Evolutionary conservation across 371 early-diverging fungal species (phyloP).

Genomic region (Haplosporangium sp.): DNA sequence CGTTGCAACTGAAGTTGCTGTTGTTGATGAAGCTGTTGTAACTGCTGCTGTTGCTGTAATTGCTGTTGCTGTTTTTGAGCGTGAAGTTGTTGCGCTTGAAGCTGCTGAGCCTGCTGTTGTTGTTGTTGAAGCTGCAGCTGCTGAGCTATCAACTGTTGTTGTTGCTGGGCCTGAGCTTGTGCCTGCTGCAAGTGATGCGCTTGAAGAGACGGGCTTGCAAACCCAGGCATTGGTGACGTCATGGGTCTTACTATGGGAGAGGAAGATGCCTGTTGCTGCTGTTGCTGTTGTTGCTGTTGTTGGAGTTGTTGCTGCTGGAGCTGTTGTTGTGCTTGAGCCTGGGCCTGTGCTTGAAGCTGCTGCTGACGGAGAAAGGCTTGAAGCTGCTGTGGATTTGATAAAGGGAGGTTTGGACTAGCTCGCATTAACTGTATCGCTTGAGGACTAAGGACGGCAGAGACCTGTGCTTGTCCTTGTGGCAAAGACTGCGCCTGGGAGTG

Average conservation of each 20-base stretch:
- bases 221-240: constrained; percentile 52
- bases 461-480: constrained; percentile 44
- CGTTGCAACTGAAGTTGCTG: constrained; percentile 58
- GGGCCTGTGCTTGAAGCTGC: constrained; percentile 34
- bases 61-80: constrained; percentile 51
- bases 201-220: constrained; percentile 47
- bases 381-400: constrained; percentile 31
- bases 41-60: constrained; percentile 54
- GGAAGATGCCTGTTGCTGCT: constrained; percentile 44
- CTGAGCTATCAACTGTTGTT: constrained; percentile 30
- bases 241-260: constrained; percentile 49
- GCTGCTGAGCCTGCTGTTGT: constrained; percentile 33
- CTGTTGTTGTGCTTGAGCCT: constrained; percentile 22
- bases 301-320: constrained; percentile 29
- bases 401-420: constrained; percentile 27
- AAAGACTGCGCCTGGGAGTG: constrained; percentile 51
- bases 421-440: constrained; percentile 39
- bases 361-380: constrained; percentile 44
- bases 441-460: constrained; percentile 30
- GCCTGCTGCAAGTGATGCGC: constrained; percentile 37
- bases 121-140: constrained; percentile 38
- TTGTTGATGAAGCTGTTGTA: constrained; percentile 58
- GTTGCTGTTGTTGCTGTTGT: constrained; percentile 34
- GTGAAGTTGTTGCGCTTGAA: constrained; percentile 49
- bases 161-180: constrained; percentile 31